phyloP scores from a whole-genome alignment of 257 asterid genomes.

The Solanum commersonii region DNA sequence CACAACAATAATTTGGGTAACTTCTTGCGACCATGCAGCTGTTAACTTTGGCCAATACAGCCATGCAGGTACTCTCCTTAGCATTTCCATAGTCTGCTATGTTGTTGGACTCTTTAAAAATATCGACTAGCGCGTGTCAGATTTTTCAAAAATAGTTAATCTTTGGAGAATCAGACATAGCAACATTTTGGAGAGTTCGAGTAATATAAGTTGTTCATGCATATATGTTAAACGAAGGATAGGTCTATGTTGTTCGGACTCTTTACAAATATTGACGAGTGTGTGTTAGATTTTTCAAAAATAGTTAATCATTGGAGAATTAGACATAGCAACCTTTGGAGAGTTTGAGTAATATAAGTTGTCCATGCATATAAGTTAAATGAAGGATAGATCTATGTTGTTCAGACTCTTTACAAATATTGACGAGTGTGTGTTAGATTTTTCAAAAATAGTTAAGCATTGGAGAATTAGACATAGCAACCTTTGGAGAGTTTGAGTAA shows the following conservation, averaged over 20 bases:
- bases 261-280: not conserved
- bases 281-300: not conserved
- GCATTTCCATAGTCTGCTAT: not conserved
- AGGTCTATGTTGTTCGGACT: not conserved
- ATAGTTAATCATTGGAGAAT: not conserved
- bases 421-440: too few species aligned
- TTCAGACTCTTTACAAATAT: too few species aligned
- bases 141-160: not conserved
- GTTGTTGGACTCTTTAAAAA: not conserved
- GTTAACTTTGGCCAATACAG: slow-evolving; percentile 76
- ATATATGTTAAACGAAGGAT: not conserved
- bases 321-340: not conserved
- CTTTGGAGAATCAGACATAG: not conserved
- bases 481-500: not conserved
- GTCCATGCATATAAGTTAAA: too few species aligned
- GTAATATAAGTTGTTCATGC: accelerated
- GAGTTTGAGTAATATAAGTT: too few species aligned
- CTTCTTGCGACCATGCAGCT: slow-evolving; percentile 77
- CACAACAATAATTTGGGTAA: slow-evolving; percentile 61
- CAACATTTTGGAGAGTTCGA: not conserved
- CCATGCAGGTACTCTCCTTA: slow-evolving; percentile 21
- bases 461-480: too few species aligned
- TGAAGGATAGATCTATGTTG: too few species aligned
- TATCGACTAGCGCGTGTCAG: not conserved
- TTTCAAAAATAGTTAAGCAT: too few species aligned